Evolutionary conservation across 2,329 filamentous ascomycete species (phyloP).

Genomic region (Fusarium musae): DNA sequence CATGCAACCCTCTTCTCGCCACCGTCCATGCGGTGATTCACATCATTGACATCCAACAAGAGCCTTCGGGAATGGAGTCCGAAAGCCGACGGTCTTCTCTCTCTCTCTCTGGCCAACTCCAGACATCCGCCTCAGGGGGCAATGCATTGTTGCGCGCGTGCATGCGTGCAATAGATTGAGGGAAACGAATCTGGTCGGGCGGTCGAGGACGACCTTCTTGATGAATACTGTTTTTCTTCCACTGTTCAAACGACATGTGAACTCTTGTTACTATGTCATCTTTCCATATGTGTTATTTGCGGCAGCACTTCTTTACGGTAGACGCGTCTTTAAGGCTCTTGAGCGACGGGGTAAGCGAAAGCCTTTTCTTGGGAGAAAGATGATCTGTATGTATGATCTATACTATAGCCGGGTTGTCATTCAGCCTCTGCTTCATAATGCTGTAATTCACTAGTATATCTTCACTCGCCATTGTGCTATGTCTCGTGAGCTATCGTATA

Average conservation of each 20-base stretch:
- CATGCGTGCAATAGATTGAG: not conserved
- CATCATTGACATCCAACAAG: conserved; percentile 17
- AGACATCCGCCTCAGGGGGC: conserved; percentile 16
- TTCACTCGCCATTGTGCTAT: not conserved
- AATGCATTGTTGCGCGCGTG: not conserved
- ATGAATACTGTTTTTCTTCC: conserved; percentile 15
- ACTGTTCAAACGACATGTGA: conserved; percentile 18
- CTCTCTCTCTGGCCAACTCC: conserved; percentile 8
- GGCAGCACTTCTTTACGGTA: conserved; percentile 21
- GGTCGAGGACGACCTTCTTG: conserved; percentile 30
- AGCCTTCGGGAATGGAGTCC: conserved; percentile 21
- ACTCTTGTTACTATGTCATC: conserved; percentile 16
- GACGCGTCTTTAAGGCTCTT: conserved; percentile 16
- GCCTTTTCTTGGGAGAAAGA: conserved; percentile 20
- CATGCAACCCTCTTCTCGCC: conserved; percentile 21
- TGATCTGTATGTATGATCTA: conserved; percentile 41
- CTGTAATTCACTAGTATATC: conserved; percentile 59
- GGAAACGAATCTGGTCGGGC: conserved; percentile 20
- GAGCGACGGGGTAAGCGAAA: conserved; percentile 19
- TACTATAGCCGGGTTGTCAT: conserved; percentile 46
- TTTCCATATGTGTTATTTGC: conserved; percentile 35
- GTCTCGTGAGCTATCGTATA: not conserved
- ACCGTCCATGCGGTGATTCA: conserved; percentile 7
- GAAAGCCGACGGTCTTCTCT: conserved; percentile 26
- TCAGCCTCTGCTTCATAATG: conserved; percentile 56